phyloP scores from a whole-genome alignment of 805 yeast species.

The Priceomyces carsonii region DNA sequence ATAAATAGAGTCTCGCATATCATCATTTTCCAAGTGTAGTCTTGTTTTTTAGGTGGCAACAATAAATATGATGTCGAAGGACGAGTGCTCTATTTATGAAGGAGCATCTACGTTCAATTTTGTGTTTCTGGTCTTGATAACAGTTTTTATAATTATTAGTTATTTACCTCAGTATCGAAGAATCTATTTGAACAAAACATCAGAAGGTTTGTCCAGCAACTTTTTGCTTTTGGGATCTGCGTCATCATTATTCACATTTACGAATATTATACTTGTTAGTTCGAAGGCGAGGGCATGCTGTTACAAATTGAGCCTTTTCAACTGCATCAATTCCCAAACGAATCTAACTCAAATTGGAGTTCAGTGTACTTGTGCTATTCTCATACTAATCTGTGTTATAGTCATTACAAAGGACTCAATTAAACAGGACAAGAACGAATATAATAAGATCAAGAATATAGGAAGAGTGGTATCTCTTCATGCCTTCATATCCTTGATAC shows the following conservation, averaged over 20 bases:
- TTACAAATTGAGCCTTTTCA: conserved; percentile 45
- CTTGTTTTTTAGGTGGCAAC: conserved; percentile 23
- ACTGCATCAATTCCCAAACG: conserved; percentile 66
- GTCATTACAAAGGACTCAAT: conserved; percentile 45
- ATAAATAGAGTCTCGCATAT: too few relatives aligned
- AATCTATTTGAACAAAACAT: conserved; percentile 55
- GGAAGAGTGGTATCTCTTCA: conserved; percentile 44
- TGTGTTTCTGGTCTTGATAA: conserved; percentile 50
- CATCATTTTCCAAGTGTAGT: too few relatives aligned
- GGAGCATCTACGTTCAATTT: conserved; percentile 55
- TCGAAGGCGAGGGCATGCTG: conserved; percentile 67
- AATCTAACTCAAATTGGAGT: conserved; percentile 66
- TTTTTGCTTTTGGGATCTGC: conserved; percentile 70
- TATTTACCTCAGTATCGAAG: conserved; percentile 75
- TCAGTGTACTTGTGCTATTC: conserved; percentile 60
- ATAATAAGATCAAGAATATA: conserved; percentile 37
- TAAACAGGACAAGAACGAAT: conserved; percentile 49
- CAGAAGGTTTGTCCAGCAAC: conserved; percentile 78
- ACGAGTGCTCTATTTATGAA: conserved; percentile 41
- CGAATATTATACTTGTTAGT: conserved; percentile 65
- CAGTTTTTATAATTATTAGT: conserved; percentile 67
- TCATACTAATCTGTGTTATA: conserved; percentile 58
- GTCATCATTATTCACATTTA: conserved; percentile 65
- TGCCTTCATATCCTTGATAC: conserved; percentile 29
- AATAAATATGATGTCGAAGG: too few relatives aligned